Conservation (phyloP, 2,329 filamentous ascomycete species). For the Bipolaris cookei region DNA sequence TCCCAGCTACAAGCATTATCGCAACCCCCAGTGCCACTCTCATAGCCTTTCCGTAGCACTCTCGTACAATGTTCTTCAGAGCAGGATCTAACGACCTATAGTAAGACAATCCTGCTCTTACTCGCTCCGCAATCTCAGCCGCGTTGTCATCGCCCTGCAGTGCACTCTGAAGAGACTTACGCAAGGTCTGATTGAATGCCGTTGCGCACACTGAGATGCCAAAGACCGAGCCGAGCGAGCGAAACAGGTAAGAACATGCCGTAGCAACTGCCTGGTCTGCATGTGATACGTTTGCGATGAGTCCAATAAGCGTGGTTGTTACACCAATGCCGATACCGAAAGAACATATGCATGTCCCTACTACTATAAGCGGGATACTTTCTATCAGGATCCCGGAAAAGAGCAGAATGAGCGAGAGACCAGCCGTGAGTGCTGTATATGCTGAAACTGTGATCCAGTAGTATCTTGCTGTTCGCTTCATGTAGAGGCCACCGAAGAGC, state of each 20-base stretch:
- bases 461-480: slow-evolving; percentile 73
- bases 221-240: slow-evolving; percentile 70
- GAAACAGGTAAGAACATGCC: slow-evolving; percentile 81
- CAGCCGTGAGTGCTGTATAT: slow-evolving; percentile 61
- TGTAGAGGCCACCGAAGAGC: slow-evolving; percentile 68
- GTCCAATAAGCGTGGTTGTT: slow-evolving; percentile 72
- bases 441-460: slow-evolving; percentile 70
- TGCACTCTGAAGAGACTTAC: slow-evolving; percentile 60
- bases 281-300: slow-evolving; percentile 71
- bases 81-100: slow-evolving; percentile 68
- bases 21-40: slow-evolving; percentile 60
- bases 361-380: slow-evolving; percentile 60
- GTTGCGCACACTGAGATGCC: slow-evolving; percentile 74
- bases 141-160: slow-evolving; percentile 66
- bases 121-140: slow-evolving; percentile 69
- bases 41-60: slow-evolving; percentile 68
- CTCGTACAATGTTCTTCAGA: slow-evolving; percentile 64
- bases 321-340: slow-evolving; percentile 67
- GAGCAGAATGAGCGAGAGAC: slow-evolving; percentile 63
- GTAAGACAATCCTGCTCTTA: slow-evolving; percentile 73
- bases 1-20: slow-evolving; percentile 58
- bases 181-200: slow-evolving; percentile 72
- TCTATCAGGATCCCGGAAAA: slow-evolving; percentile 62
- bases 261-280: slow-evolving; percentile 77
- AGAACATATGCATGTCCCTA: slow-evolving; percentile 62